Evolutionary conservation across 768 basidiomycete genomes (phyloP).

Genomic region (Mycena metata): DNA sequence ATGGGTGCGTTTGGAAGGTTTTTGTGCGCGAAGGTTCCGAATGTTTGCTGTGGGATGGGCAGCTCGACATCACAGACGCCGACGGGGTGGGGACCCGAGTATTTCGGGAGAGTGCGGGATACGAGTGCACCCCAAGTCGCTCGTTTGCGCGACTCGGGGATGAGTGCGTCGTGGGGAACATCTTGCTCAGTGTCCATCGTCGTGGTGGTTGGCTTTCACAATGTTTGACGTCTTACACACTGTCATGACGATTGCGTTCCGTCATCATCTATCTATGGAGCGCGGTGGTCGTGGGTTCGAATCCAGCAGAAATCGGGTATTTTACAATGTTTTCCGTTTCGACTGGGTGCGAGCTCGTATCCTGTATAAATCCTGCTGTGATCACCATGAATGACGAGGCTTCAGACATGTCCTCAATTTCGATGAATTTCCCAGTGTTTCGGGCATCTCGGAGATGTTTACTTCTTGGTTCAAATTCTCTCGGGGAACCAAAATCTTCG

Average conservation of each 20-base stretch:
- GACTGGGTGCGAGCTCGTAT: too few species aligned
- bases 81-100: slow-evolving; percentile 10
- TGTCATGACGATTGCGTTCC: neutral
- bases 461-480: too few species aligned
- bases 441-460: too few species aligned
- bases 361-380: too few species aligned
- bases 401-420: too few species aligned
- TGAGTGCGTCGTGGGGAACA: slow-evolving; percentile 12
- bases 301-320: too few species aligned
- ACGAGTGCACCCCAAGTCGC: slow-evolving; percentile 9
- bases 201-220: neutral
- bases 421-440: too few species aligned
- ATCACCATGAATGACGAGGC: too few species aligned
- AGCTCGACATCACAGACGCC: slow-evolving; percentile 11
- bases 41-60: slow-evolving; percentile 7
- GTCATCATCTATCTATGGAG: too few species aligned
- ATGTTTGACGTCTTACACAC: neutral
- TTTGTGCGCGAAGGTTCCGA: slow-evolving; percentile 11
- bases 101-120: slow-evolving; percentile 9
- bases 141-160: slow-evolving; percentile 9
- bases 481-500: too few species aligned
- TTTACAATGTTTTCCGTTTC: too few species aligned
- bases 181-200: slow-evolving; percentile 3
- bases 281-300: too few species aligned
- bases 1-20: slow-evolving; percentile 11